Base-by-base conservation (phyloP, 345 rosid species). In the Pistacia atlantica region DNA sequence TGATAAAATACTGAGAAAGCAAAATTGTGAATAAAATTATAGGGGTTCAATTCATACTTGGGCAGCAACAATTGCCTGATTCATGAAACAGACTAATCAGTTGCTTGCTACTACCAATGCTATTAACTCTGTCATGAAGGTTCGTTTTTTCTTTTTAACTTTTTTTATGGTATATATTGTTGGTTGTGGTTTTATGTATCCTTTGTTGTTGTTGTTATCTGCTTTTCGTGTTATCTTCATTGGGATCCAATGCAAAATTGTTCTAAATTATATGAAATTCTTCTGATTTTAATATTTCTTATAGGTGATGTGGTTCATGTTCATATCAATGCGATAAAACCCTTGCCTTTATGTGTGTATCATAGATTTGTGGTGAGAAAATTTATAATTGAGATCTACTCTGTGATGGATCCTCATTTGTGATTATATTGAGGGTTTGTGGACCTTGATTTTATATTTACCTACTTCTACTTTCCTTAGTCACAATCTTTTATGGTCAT, bases 91-190 rank as follows among this genome's bases (percentile, higher is more conserved):
- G 71, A 90, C 92, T 25, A 93, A 93, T 85, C 92, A 90, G 51
- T 93, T 97, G 99, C 90, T 92, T 6, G 79, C 93, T 31, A 87
- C 91, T 9, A 80, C 97, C 70, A 92, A 81, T 75, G 90, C 93
- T 63, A 74, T 95, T 45, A 95, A 95, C 80, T 80, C 89, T 46
- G 92, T 96, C 57, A 81, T 95, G 68, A 95, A 93, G 97, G 97
- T 92, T 77, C 52, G 0, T 22, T 37, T 54, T 2, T 71, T 22
- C 25, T 11, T 3, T 57, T 22, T 3, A 17, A 18, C 25, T 22
- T 8, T 52, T 56, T 55, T 1, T 11, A 8, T 46, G 4, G 20
- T 22, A 3, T 28, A 5, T 22, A 22, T 22, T 22, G 25, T 22
- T 22, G 25, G 25, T 22, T 22, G 25, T 22, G 25, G 25, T 22